Conservation (phyloP, 2,329 filamentous ascomycete genomes). For the Tolypocladium endophyticum region DNA sequence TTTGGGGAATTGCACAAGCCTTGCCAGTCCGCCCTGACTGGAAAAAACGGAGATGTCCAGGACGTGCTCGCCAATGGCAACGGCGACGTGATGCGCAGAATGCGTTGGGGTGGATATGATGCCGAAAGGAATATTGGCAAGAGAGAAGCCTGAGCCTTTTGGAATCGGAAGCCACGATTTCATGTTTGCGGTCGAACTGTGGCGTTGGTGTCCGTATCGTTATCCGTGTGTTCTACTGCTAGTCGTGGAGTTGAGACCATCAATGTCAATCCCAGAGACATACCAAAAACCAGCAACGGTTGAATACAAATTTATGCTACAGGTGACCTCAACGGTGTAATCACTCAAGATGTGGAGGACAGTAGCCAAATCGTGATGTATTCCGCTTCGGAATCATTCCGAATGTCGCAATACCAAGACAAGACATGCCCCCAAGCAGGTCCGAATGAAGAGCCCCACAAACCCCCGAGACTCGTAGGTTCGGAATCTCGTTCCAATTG, state of each 20-base stretch:
- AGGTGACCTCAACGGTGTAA: too few relatives aligned
- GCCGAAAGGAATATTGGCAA: constrained; percentile 76
- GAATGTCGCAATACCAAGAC: background rate
- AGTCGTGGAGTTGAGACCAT: too few relatives aligned
- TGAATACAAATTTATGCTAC: background rate
- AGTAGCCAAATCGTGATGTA: background rate
- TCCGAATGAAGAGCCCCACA: background rate
- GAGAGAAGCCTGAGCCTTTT: constrained; percentile 42
- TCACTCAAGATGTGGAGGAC: too few relatives aligned
- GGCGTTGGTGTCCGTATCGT: background rate
- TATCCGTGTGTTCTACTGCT: too few relatives aligned
- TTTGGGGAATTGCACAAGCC: background rate
- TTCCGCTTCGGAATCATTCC: background rate
- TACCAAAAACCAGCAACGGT: background rate
- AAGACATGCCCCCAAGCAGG: background rate
- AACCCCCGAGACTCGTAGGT: background rate
- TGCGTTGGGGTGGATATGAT: constrained; percentile 58
- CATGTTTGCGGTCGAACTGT: constrained; percentile 1
- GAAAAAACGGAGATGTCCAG: constrained; percentile 59
- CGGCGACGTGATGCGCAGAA: constrained; percentile 49
- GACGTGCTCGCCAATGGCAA: constrained; percentile 63
- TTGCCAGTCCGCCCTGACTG: constrained; percentile 25
- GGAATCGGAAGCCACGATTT: constrained; percentile 15
- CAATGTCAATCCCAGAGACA: too few relatives aligned
- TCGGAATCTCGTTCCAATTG: background rate